phyloP scores from a whole-genome alignment of 164 flowering plant species.

The Tetrastigma voinierianum region DNA sequence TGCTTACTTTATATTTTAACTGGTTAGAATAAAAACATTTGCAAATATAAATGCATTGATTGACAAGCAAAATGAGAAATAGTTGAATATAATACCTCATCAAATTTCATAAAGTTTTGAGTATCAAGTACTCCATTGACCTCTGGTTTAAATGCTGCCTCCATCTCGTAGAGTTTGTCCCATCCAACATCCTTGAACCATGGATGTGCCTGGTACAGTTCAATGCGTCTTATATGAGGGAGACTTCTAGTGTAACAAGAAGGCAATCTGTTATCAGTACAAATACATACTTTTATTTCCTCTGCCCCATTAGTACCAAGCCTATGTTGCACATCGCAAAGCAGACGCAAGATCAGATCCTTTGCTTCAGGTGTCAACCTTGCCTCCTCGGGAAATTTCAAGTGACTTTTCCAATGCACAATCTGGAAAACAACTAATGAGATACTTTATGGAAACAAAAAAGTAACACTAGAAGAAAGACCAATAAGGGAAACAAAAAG shows the following conservation, averaged over 20 bases:
- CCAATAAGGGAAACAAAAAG: not conserved
- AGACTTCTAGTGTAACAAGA: conserved; percentile 2
- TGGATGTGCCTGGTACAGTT: conserved; percentile 74
- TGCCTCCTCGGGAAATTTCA: conserved; percentile 86
- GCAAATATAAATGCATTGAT: not conserved
- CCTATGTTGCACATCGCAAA: conserved; percentile 75
- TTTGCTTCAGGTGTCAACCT: conserved; percentile 83
- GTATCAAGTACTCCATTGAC: conserved; percentile 94
- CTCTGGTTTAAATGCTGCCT: conserved; percentile 92
- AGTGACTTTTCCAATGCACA: conserved; percentile 87
- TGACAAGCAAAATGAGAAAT: not conserved
- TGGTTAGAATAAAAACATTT: not conserved
- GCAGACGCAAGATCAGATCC: conserved; percentile 70
- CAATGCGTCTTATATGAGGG: conserved; percentile 8
- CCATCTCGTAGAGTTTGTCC: conserved; percentile 88
- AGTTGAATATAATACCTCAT: conserved; percentile 57
- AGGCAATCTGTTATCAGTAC: not conserved
- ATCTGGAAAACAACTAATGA: conserved; percentile 45
- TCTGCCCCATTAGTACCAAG: conserved; percentile 78
- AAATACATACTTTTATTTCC: conserved; percentile 64
- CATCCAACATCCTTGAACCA: conserved; percentile 88
- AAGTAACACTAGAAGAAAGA: not conserved
- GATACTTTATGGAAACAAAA: too few relatives aligned
- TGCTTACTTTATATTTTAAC: too few relatives aligned
- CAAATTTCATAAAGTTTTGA: conserved; percentile 90